These are phyloP conservation scores for Anisogramma anomala DNA, from an alignment of 2,329 filamentous ascomycete genomes.

Conservation along the genomic window DNA sequence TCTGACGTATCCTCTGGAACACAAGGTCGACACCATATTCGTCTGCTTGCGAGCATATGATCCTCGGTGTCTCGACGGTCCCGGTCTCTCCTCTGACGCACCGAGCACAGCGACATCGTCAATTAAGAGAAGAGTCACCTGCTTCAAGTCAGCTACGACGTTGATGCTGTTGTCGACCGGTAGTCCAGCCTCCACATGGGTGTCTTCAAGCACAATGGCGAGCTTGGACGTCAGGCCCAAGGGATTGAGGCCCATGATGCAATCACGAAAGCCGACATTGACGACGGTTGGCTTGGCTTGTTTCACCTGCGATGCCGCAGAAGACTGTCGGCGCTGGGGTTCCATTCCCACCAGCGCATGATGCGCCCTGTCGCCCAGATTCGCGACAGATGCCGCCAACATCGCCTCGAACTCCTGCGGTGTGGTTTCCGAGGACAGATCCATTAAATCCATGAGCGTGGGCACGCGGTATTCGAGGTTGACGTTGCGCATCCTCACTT, in stretches of 20 bases:
- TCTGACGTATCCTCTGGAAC: conserved; percentile 65
- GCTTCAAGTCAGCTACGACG: conserved; percentile 58
- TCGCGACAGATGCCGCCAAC: conserved; percentile 69
- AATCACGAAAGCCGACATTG: conserved; percentile 69
- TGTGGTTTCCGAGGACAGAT: conserved; percentile 53
- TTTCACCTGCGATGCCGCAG: conserved; percentile 18
- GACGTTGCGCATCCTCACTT: conserved; percentile 74
- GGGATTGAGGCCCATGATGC: conserved; percentile 75
- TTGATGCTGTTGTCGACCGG: conserved; percentile 54
- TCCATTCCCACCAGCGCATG: conserved; percentile 30
- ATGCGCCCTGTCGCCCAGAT: conserved; percentile 55
- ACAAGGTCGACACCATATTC: conserved; percentile 44
- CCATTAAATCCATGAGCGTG: conserved; percentile 68
- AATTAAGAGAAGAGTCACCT: conserved; percentile 71
- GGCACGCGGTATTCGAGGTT: conserved; percentile 82
- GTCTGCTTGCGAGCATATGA: conserved; percentile 28
- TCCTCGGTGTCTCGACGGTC: conserved; percentile 23
- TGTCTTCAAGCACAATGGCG: conserved; percentile 66
- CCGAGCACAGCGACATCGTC: conserved; percentile 52
- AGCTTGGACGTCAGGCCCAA: conserved; percentile 63
- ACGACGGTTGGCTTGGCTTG: conserved; percentile 49
- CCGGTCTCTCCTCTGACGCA: conserved; percentile 27
- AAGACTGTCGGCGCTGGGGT: conserved; percentile 4
- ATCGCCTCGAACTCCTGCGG: conserved; percentile 63
- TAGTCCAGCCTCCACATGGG: conserved; percentile 56